A percentile compares a stretch with the other conserved stretches of the same genome.
These are phyloP conservation scores for Planoprotostelium fungivorum DNA, from an alignment of 78 protist genomes.

Conservation along the genomic window DNA sequence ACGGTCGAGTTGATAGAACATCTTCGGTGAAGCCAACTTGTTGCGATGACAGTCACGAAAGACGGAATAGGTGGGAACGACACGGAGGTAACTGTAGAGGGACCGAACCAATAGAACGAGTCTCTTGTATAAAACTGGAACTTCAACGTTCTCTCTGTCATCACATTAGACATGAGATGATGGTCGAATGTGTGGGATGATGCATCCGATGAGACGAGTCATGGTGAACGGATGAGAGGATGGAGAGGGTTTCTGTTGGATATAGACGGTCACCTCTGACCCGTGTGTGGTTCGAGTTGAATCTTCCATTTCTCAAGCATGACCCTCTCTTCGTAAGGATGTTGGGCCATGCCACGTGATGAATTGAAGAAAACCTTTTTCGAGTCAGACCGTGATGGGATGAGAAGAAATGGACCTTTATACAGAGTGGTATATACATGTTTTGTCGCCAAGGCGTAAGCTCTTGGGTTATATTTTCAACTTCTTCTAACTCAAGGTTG, in stretches of 20 bases:
- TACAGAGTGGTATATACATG: background rate
- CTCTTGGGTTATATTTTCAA: background rate
- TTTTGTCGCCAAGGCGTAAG: background rate
- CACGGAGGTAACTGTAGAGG: background rate
- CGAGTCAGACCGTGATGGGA: background rate
- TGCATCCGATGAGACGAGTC: too few relatives aligned
- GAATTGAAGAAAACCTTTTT: background rate
- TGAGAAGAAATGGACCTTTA: background rate
- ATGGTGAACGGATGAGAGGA: too few relatives aligned
- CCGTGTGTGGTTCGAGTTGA: background rate
- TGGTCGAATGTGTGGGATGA: too few relatives aligned
- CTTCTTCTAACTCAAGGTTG: background rate
- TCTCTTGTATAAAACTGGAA: background rate
- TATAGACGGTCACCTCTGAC: background rate
- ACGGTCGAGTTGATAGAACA: background rate
- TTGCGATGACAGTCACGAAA: background rate
- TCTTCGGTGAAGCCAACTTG: background rate
- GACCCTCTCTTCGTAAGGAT: background rate
- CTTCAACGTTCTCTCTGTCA: background rate
- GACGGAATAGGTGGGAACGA: background rate
- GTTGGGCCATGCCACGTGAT: background rate
- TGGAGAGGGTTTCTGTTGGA: background rate
- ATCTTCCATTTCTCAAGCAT: background rate
- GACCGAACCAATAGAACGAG: background rate
- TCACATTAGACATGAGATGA: background rate